Conservation (phyloP, 257 asterid species). For the Ligustrum vulgare region DNA sequence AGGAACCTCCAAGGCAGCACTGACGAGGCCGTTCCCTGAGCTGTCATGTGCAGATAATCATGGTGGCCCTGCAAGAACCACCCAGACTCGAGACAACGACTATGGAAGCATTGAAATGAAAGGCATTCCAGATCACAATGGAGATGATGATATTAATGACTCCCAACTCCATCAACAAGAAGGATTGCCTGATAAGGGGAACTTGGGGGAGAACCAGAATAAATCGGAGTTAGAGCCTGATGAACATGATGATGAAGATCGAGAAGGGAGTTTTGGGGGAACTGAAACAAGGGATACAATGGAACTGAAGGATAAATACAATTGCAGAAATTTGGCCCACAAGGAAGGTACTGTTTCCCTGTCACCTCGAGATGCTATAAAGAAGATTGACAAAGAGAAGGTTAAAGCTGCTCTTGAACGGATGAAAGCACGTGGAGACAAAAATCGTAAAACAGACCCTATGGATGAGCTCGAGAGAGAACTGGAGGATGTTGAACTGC, state of each 20-base stretch:
- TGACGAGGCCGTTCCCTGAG: conserved; percentile 38
- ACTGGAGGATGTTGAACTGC: conserved; percentile 73
- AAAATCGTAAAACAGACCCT: conserved; percentile 48
- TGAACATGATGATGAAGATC: conserved; percentile 38
- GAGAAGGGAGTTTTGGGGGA: conserved; percentile 41
- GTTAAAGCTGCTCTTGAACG: conserved; percentile 74
- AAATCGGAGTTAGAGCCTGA: conserved; percentile 31
- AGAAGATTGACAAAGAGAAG: conserved; percentile 67
- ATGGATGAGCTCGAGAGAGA: conserved; percentile 83
- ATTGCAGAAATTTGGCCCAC: conserved; percentile 32
- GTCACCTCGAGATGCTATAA: conserved; percentile 51
- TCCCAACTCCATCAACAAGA: conserved; percentile 38
- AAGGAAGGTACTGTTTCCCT: conserved; percentile 47
- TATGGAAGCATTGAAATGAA: conserved; percentile 25
- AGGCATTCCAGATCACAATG: conserved; percentile 22
- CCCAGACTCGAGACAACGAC: conserved; percentile 33
- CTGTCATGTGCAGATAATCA: conserved; percentile 30
- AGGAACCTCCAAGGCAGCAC: conserved; percentile 47
- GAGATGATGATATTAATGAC: conserved; percentile 43
- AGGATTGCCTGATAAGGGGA: conserved; percentile 29
- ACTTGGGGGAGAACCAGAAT: conserved; percentile 26
- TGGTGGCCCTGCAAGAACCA: conserved; percentile 25
- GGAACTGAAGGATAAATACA: conserved; percentile 51
- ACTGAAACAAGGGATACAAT: conserved; percentile 41
- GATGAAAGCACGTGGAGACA: conserved; percentile 73